Percentiles rank a stretch among this genome's conserved stretches.
Conservation (phyloP, 768 basidiomycete species). For the Mycena pura region DNA sequence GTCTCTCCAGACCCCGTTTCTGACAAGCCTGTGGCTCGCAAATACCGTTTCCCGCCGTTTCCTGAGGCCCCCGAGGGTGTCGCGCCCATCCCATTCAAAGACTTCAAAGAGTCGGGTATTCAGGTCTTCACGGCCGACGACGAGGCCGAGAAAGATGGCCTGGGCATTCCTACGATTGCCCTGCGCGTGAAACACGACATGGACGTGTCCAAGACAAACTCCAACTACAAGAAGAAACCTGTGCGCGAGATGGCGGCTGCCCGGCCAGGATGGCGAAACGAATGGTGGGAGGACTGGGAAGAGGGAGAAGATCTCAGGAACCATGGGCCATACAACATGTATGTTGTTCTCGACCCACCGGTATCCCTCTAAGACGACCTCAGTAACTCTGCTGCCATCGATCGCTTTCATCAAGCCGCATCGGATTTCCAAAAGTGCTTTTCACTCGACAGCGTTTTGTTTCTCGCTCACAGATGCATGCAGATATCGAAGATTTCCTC, state of each 20-base stretch:
- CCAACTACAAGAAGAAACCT: constrained; percentile 19
- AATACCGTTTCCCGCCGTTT: constrained; percentile 53
- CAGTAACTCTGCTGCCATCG: background rate
- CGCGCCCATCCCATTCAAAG: constrained; percentile 49
- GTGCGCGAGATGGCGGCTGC: background rate
- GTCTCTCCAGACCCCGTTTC: too few species aligned
- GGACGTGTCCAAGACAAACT: constrained; percentile 63
- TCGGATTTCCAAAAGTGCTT: constrained; percentile 5
- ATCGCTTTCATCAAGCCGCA: background rate
- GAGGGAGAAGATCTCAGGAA: background rate
- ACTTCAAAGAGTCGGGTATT: constrained; percentile 47
- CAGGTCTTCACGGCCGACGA: constrained; percentile 27
- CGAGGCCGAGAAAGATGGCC: constrained; percentile 9
- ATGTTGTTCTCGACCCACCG: constrained; percentile 30
- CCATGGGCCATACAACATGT: constrained; percentile 9
- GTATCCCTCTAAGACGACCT: constrained; percentile 32
- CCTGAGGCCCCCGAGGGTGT: constrained; percentile 49
- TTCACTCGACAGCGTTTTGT: background rate
- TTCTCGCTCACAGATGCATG: constrained; percentile 29
- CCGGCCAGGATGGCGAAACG: background rate
- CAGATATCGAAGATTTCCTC: constrained; percentile 44
- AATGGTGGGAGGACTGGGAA: constrained; percentile 20
- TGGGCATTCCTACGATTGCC: constrained; percentile 15
- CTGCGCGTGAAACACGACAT: constrained; percentile 45
- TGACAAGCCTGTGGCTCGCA: background rate